Evolutionary conservation across 2,329 filamentous ascomycete genomes (phyloP).

Genomic region (Trichoderma atrobrunneum): DNA sequence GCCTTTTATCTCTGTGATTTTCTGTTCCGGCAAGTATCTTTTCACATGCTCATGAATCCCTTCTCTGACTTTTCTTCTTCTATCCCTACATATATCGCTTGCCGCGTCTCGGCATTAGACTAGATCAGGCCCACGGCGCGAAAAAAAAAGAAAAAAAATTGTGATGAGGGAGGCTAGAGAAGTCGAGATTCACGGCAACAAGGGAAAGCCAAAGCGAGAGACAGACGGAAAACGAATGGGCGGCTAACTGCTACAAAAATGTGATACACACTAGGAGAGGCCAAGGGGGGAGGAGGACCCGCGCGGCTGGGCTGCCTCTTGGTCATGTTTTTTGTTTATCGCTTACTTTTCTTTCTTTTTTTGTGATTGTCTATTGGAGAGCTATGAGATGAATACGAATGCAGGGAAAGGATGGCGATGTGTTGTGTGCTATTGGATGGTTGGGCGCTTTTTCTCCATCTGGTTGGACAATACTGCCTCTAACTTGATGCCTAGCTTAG

Average conservation of each 20-base stretch:
- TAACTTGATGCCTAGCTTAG: neutral
- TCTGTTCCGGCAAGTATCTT: neutral
- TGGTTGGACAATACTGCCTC: neutral
- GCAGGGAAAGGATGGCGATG: neutral
- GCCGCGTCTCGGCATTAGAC: neutral
- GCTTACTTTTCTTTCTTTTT: neutral
- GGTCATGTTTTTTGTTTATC: neutral
- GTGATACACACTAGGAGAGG: neutral
- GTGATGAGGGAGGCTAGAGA: neutral
- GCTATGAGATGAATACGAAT: neutral
- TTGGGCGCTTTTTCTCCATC: neutral
- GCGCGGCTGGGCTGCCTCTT: neutral
- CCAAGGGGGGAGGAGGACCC: neutral
- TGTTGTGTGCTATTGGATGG: neutral
- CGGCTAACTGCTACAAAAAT: neutral
- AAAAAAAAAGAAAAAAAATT: neutral
- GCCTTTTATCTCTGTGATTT: neutral
- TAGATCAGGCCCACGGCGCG: neutral
- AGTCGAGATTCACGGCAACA: neutral
- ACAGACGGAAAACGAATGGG: neutral
- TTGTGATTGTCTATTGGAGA: neutral
- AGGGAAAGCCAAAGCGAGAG: neutral
- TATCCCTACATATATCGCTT: neutral
- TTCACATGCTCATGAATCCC: neutral
- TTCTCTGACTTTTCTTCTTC: neutral